Evolutionary conservation across 2,329 filamentous ascomycete genomes (phyloP), one percentile per base, ranked within the genome.

Genomic region (Akanthomyces dipterigenus): DNA sequence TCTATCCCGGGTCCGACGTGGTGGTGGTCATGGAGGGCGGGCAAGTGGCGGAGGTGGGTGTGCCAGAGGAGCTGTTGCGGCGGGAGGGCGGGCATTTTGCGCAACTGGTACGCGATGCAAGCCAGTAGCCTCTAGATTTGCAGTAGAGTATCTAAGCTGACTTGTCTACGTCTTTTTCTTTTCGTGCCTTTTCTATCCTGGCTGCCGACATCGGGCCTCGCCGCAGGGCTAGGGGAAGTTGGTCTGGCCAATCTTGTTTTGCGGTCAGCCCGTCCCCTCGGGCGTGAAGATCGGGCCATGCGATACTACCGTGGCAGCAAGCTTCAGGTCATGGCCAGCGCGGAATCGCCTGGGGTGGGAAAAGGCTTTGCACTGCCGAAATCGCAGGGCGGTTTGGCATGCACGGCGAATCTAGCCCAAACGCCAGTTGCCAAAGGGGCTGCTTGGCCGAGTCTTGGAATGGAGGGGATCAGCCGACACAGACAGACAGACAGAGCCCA

Each of bases 1-100:
- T 62, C 38, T 51, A 36, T 40, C 60, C 54, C 42, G 54, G 60
- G 26, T 62, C 54, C 20, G 60, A 62, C 43, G 38, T 62, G 38
- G 46, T 58, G 20, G 60, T 58, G 45, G 48, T 58, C 11, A 54
- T 58, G 48, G 54, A 58, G 11, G 60, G 55, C 38, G 46, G 54
- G 14, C 40, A n/a, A 20, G 31, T 62, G 36, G 60, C 42, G 36
- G 60, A 62, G 55, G 53, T 31, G 40, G 60, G 60, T 16, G 54
- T 14, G 36, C 60, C 54, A 11, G 45, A 46, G 9, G 60, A 62
- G 48, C 54, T 62, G 20, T 8, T 55, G 50, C 40, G 18, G 45
- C 38, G 45, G 36, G 28, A 8, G 11, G 22, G 43, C 22, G 50
- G 58, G 43, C 58, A 48, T 7, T 55, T 61, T 61, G 31, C 58